Conservation (phyloP, 2,329 filamentous ascomycete species). For the Elsinoe fawcettii region DNA sequence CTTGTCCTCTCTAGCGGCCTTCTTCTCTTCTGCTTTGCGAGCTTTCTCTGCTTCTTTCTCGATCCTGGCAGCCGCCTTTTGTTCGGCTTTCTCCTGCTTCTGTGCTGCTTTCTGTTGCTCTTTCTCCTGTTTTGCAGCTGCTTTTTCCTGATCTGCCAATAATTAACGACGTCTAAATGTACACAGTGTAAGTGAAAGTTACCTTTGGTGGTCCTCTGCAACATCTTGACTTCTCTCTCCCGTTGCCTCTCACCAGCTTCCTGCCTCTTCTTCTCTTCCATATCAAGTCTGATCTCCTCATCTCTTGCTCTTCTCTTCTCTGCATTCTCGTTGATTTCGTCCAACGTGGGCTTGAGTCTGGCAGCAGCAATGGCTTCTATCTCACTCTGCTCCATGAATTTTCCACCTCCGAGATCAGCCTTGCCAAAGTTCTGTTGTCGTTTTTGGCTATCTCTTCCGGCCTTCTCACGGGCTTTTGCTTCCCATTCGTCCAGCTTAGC, state of each 20-base stretch:
- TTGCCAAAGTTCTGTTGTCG: constrained; percentile 51
- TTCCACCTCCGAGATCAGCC: constrained; percentile 70
- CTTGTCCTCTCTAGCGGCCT: constrained; percentile 44
- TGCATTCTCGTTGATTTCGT: constrained; percentile 75
- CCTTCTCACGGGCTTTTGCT: constrained; percentile 61
- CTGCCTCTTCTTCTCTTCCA: constrained; percentile 56
- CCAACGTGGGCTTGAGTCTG: constrained; percentile 71
- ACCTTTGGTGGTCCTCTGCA: constrained; percentile 50
- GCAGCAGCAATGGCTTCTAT: constrained; percentile 71
- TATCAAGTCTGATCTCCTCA: constrained; percentile 54
- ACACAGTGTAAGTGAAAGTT: constrained; percentile 33
- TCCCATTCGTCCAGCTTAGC: constrained; percentile 71
- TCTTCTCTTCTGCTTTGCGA: constrained; percentile 48
- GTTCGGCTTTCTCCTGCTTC: constrained; percentile 42
- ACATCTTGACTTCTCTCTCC: constrained; percentile 38
- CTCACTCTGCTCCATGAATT: constrained; percentile 67
- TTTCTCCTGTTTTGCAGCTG: constrained; percentile 39
- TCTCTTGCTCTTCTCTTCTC: constrained; percentile 63
- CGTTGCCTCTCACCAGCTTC: constrained; percentile 49
- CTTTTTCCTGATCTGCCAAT: constrained; percentile 49
- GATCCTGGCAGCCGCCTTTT: constrained; percentile 34
- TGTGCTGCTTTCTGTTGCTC: constrained; percentile 41
- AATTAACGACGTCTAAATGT: background rate
- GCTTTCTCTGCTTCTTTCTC: constrained; percentile 39
- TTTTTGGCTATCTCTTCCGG: constrained; percentile 55